These are phyloP conservation scores for Exophiala spinifera DNA, from an alignment of 2,329 filamentous ascomycete genomes.

Conservation along the genomic window DNA sequence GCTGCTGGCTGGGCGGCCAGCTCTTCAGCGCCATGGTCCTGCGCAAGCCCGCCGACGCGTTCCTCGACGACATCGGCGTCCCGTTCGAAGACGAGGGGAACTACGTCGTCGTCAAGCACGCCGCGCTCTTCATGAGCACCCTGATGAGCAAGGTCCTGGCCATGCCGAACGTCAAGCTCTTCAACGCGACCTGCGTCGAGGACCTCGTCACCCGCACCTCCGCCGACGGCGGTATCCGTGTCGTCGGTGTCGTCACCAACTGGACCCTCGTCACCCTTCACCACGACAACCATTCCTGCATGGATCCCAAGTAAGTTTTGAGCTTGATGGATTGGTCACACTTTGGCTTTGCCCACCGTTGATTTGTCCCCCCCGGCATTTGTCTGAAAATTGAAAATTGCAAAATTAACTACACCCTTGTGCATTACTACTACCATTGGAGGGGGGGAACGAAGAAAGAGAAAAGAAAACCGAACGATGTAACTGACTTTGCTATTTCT, in stretches of 20 bases:
- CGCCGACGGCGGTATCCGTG: conserved; percentile 56
- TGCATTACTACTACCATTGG: no score
- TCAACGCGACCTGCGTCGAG: conserved; percentile 91
- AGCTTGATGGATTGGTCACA: no score
- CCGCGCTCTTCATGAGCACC: conserved; percentile 86
- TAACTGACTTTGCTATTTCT: no score
- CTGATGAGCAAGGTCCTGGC: conserved; percentile 76
- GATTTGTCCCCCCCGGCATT: no score
- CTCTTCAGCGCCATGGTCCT: conserved; percentile 95
- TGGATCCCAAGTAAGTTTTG: conserved; percentile 78
- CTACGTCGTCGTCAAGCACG: conserved; percentile 91
- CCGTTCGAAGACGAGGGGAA: conserved; percentile 84
- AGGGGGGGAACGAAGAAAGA: no score
- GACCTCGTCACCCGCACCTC: conserved; percentile 80
- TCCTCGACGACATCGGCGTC: conserved; percentile 76
- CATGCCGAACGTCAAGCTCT: conserved; percentile 91
- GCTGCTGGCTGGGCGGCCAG: conserved; percentile 90
- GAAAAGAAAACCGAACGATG: no score
- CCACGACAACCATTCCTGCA: conserved; percentile 87
- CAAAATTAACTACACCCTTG: no score
- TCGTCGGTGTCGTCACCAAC: conserved; percentile 90
- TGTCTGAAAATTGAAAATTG: no score
- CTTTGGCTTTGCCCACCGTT: no score
- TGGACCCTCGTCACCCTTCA: conserved; percentile 90
- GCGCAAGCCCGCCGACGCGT: conserved; percentile 85